Evolutionary conservation across 2,329 filamentous ascomycete genomes (phyloP).

Genomic region (Dothideomycetes sp.): DNA sequence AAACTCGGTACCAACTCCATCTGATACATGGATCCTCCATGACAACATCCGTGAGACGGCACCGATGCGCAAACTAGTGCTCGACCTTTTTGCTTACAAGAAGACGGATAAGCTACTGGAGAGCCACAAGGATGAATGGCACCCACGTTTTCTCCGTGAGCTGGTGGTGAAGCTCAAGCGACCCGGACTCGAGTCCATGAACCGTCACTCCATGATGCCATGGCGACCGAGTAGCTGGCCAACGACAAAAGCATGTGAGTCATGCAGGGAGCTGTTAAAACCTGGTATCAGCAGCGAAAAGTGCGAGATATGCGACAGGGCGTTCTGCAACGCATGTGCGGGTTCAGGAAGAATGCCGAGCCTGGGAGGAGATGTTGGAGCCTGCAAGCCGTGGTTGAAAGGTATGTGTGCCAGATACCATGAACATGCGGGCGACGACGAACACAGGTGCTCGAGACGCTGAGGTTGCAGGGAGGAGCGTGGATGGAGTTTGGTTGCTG

Average conservation of each 20-base stretch:
- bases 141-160: slow-evolving; percentile 39
- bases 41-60: slow-evolving; percentile 32
- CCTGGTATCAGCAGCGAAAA: slow-evolving; percentile 29
- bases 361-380: slow-evolving; percentile 25
- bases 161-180: slow-evolving; percentile 38
- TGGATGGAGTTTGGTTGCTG: too few species aligned
- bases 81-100: slow-evolving; percentile 45
- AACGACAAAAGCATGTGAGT: slow-evolving; percentile 29
- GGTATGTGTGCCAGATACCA: slow-evolving; percentile 29
- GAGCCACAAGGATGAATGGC: slow-evolving; percentile 39
- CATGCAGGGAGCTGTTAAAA: slow-evolving; percentile 31
- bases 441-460: not conserved
- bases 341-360: slow-evolving; percentile 19
- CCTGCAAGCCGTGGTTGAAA: slow-evolving; percentile 30
- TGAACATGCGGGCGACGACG: slow-evolving; percentile 22
- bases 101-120: slow-evolving; percentile 41
- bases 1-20: slow-evolving; percentile 41
- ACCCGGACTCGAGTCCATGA: slow-evolving; percentile 34
- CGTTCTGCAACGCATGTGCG: slow-evolving; percentile 34
- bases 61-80: slow-evolving; percentile 33
- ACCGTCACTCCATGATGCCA: slow-evolving; percentile 32
- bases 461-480: not conserved
- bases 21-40: slow-evolving; percentile 41
- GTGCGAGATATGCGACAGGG: slow-evolving; percentile 34
- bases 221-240: slow-evolving; percentile 31